phyloP scores from a whole-genome alignment of 2,329 filamentous ascomycete species.

The Fusarium nanum region DNA sequence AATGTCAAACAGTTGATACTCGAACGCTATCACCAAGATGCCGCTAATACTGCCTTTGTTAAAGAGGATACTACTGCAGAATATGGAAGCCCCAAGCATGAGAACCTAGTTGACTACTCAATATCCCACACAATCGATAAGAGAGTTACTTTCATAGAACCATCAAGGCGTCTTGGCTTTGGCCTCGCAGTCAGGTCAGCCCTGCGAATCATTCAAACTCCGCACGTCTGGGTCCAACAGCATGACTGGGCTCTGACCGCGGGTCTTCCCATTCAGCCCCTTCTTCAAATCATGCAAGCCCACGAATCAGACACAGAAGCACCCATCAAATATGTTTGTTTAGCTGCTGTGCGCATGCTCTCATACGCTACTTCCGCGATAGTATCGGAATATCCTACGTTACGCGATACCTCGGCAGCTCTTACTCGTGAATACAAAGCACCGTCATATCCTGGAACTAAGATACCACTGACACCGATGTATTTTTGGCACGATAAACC shows the following conservation, averaged over 20 bases:
- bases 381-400: slow-evolving; percentile 55
- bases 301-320: slow-evolving; percentile 45
- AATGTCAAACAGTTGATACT: slow-evolving; percentile 58
- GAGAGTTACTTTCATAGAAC: slow-evolving; percentile 63
- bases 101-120: slow-evolving; percentile 54
- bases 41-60: neutral
- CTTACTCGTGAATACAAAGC: slow-evolving; percentile 58
- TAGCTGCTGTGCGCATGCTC: slow-evolving; percentile 64
- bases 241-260: slow-evolving; percentile 65
- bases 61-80: slow-evolving; percentile 54
- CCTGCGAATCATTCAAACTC: slow-evolving; percentile 58
- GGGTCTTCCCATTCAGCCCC: slow-evolving; percentile 56
- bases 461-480: slow-evolving; percentile 63
- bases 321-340: slow-evolving; percentile 65
- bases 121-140: slow-evolving; percentile 51
- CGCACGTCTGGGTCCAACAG: slow-evolving; percentile 68
- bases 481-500: slow-evolving; percentile 72
- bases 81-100: slow-evolving; percentile 55
- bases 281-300: slow-evolving; percentile 60
- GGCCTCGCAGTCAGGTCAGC: slow-evolving; percentile 65
- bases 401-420: slow-evolving; percentile 56
- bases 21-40: slow-evolving; percentile 12
- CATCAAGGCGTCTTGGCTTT: slow-evolving; percentile 61
- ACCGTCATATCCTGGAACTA: neutral
- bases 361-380: slow-evolving; percentile 62